Conservation (phyloP, 2,329 filamentous ascomycete genomes). For the Penicillium sp. region DNA sequence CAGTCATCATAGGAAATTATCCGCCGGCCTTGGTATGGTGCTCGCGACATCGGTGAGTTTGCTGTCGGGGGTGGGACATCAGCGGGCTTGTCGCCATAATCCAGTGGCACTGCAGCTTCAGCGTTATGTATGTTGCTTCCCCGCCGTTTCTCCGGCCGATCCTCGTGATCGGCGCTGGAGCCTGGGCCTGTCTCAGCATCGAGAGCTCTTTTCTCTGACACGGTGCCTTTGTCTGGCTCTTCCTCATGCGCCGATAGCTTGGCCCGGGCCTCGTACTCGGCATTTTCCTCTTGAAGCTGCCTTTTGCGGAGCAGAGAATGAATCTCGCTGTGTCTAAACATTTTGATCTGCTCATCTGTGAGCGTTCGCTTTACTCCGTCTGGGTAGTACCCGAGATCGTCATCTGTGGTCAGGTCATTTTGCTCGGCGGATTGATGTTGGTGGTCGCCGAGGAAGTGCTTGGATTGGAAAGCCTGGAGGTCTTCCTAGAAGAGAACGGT, state of each 20-base stretch:
- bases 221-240: background rate
- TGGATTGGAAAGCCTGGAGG: conserved; percentile 58
- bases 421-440: conserved; percentile 6
- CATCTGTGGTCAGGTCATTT: conserved; percentile 41
- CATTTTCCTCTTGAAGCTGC: conserved; percentile 36
- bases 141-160: background rate
- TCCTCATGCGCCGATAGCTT: background rate
- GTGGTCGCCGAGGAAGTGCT: conserved; percentile 54
- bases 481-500: conserved; percentile 53
- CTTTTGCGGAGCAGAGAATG: conserved; percentile 65
- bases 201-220: background rate
- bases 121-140: background rate
- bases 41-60: background rate
- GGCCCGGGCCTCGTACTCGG: conserved; percentile 19
- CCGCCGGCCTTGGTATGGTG: conserved; percentile 29
- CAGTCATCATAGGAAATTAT: conserved; percentile 42
- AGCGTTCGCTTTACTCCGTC: conserved; percentile 87
- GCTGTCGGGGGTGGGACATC: background rate
- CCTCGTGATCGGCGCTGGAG: background rate
- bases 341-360: conserved; percentile 86
- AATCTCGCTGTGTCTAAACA: conserved; percentile 87
- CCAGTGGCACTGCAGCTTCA: conserved; percentile 41
- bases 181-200: background rate
- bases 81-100: conserved; percentile 42
- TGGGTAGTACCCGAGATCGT: conserved; percentile 77